These are phyloP conservation scores for Debaryomyces castellii DNA, from an alignment of 805 yeast species.

Conservation along the genomic window DNA sequence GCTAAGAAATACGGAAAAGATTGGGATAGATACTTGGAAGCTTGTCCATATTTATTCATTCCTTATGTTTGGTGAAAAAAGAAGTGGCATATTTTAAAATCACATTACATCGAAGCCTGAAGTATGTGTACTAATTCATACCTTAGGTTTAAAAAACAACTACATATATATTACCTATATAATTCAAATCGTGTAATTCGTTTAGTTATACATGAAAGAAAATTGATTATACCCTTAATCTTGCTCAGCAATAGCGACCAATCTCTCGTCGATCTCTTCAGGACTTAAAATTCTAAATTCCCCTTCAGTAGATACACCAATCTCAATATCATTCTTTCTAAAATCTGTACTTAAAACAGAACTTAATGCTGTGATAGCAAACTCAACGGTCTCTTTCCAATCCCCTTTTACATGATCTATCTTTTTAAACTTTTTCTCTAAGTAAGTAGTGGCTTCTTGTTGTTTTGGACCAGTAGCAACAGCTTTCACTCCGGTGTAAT, in stretches of 20 bases:
- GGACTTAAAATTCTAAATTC: conserved; percentile 72
- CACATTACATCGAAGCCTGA: background rate
- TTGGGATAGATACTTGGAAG: conserved; percentile 82
- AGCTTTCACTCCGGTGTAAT: conserved; percentile 86
- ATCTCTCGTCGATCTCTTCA: conserved; percentile 92
- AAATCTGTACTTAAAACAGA: conserved; percentile 90
- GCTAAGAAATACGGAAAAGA: conserved; percentile 87
- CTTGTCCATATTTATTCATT: conserved; percentile 89
- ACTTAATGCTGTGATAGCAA: conserved; percentile 82
- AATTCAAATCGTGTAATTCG: background rate
- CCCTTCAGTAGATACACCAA: conserved; percentile 79
- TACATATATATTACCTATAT: no score
- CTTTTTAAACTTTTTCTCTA: conserved; percentile 85
- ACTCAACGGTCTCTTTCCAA: conserved; percentile 87
- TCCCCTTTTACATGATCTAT: conserved; percentile 70
- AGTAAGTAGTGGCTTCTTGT: conserved; percentile 86
- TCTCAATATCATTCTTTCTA: conserved; percentile 88
- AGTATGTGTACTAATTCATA: no score
- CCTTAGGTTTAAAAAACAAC: no score
- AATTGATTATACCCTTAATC: conserved; percentile 47
- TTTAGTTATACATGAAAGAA: background rate
- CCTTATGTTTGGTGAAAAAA: conserved; percentile 69
- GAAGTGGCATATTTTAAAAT: background rate
- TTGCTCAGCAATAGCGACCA: conserved; percentile 93
- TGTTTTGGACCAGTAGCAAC: conserved; percentile 96